Conservation (phyloP, 495 filamentous ascomycete genomes). For the Penicillium arizonense region DNA sequence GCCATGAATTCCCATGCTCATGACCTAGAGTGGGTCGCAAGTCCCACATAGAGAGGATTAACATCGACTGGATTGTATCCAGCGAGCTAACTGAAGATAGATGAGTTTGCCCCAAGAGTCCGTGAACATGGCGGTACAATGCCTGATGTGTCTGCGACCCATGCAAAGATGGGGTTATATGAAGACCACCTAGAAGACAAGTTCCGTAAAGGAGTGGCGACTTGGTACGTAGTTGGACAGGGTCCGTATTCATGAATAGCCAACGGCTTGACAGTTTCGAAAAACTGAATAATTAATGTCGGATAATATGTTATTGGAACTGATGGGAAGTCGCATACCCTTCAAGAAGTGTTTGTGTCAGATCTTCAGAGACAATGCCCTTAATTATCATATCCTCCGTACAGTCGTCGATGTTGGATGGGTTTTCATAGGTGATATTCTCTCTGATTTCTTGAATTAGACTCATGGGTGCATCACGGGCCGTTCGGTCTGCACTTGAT, state of each 20-base stretch:
- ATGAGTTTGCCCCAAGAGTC: slow-evolving; percentile 9
- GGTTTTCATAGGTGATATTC: slow-evolving; percentile 9
- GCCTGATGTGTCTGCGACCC: slow-evolving; percentile 13
- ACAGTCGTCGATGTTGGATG: background rate
- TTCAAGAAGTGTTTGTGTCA: slow-evolving; percentile 7
- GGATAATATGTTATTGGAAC: background rate
- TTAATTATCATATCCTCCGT: slow-evolving; percentile 12
- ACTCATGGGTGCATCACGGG: slow-evolving; percentile 20
- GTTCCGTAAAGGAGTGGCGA: slow-evolving; percentile 16
- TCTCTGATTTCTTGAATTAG: slow-evolving; percentile 18
- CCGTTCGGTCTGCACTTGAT: slow-evolving; percentile 7
- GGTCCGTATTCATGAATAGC: slow-evolving; percentile 18
- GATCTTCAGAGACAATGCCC: slow-evolving; percentile 7
- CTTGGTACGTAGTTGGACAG: slow-evolving; percentile 1
- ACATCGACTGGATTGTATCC: slow-evolving; percentile 19
- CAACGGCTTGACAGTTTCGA: slow-evolving; percentile 19
- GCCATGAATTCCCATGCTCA: slow-evolving; percentile 20
- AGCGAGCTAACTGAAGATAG: slow-evolving; percentile 6
- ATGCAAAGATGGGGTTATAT: slow-evolving; percentile 10
- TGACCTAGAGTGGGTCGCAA: slow-evolving; percentile 13
- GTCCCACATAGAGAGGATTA: slow-evolving; percentile 22
- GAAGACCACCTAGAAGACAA: slow-evolving; percentile 18
- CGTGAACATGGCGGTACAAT: slow-evolving; percentile 15
- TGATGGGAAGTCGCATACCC: background rate
- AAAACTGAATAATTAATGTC: slow-evolving; percentile 5